Evolutionary conservation across 1,284 basidiomycete species (phyloP).

Genomic region (Thecaphora thlaspeos): DNA sequence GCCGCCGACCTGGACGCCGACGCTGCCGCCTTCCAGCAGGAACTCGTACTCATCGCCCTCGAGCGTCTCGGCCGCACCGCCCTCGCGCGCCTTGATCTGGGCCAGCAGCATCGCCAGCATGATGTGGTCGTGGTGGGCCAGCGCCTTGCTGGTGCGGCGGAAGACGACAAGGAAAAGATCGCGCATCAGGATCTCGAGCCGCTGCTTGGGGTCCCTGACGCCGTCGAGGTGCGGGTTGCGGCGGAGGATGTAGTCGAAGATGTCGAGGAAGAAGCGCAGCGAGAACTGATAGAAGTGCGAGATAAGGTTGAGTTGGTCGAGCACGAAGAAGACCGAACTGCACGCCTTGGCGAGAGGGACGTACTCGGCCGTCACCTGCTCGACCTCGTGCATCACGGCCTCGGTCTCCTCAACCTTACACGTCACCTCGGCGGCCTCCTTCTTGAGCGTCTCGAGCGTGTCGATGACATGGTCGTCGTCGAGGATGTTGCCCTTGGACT

Average conservation of each 20-base stretch:
- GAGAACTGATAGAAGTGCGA: slow-evolving; percentile 99
- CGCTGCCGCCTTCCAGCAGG: slow-evolving; percentile 79
- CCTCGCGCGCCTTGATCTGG: slow-evolving; percentile 75
- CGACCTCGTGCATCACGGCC: slow-evolving; percentile 90
- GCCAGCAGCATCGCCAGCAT: slow-evolving; percentile 87
- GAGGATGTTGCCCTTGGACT: slow-evolving; percentile 92
- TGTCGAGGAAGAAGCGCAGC: slow-evolving; percentile 93
- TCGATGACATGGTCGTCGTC: slow-evolving; percentile 99
- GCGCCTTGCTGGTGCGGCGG: slow-evolving; percentile 82
- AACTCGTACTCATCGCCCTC: slow-evolving; percentile 82
- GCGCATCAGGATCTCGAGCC: slow-evolving; percentile 80
- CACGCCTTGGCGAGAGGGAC: slow-evolving; percentile 92
- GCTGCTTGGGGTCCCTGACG: slow-evolving; percentile 71
- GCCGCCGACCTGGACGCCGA: slow-evolving; percentile 60
- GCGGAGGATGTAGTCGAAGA: slow-evolving; percentile 90
- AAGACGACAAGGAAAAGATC: slow-evolving; percentile 90
- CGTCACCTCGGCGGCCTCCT: slow-evolving; percentile 94
- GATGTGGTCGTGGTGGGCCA: slow-evolving; percentile 87
- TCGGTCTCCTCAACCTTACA: slow-evolving; percentile 97
- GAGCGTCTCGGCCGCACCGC: slow-evolving; percentile 60
- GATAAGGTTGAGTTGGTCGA: slow-evolving; percentile 89
- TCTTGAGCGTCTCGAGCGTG: slow-evolving; percentile 93
- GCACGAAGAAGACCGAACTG: slow-evolving; percentile 93
- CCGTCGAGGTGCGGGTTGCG: slow-evolving; percentile 84
- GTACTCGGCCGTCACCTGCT: slow-evolving; percentile 91